A percentile compares a stretch with the other conserved stretches of the same genome.
phyloP scores from a whole-genome alignment of 2,329 filamentous ascomycete species.

The Chalaropsis thielavioides region DNA sequence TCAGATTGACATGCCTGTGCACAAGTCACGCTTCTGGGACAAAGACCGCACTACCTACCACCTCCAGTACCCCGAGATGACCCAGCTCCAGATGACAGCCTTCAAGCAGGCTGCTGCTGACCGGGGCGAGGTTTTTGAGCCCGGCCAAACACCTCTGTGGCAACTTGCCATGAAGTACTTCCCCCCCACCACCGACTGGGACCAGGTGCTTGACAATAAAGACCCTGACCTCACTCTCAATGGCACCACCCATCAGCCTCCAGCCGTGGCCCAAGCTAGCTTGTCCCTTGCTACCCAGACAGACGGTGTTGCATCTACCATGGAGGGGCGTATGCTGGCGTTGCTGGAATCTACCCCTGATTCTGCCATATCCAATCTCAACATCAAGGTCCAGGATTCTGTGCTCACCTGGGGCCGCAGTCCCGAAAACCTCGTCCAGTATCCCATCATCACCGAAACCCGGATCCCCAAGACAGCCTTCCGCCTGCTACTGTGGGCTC shows the following conservation, averaged over 20 bases:
- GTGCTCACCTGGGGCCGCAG: conserved; percentile 67
- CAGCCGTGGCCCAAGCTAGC: neutral
- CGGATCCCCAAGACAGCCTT: conserved; percentile 72
- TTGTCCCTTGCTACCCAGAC: neutral
- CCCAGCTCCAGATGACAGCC: conserved; percentile 40
- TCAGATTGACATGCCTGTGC: conserved; percentile 42
- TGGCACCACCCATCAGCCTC: neutral
- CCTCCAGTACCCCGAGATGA: conserved; percentile 49
- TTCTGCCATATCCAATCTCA: conserved; percentile 49
- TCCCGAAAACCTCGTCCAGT: conserved; percentile 51
- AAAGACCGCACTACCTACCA: conserved; percentile 43
- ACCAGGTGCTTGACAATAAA: conserved; percentile 17
- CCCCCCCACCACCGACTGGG: conserved; percentile 31
- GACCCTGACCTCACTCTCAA: neutral
- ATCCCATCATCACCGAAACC: conserved; percentile 46
- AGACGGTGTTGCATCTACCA: neutral
- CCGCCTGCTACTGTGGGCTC: conserved; percentile 59
- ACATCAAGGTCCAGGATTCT: conserved; percentile 50
- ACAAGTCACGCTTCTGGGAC: conserved; percentile 45
- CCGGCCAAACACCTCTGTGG: conserved; percentile 39
- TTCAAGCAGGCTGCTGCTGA: conserved; percentile 38
- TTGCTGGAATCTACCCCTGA: conserved; percentile 46
- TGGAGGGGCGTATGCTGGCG: neutral
- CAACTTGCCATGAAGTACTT: conserved; percentile 44
- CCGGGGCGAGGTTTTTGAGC: conserved; percentile 39